phyloP scores from a whole-genome alignment of 1,284 basidiomycete species.

The Puccinia novopanici region DNA sequence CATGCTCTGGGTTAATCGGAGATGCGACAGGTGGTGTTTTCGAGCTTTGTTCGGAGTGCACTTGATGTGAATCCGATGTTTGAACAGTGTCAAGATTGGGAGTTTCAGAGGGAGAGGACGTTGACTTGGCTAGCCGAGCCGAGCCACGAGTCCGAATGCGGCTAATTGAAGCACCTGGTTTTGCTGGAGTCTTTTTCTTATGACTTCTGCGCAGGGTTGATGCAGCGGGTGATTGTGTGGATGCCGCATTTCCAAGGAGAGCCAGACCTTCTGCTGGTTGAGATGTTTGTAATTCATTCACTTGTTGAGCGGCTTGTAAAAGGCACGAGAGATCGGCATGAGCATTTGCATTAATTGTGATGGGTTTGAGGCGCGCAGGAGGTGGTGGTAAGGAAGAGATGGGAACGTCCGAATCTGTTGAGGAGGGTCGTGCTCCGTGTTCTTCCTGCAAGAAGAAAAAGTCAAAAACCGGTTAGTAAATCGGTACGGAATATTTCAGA shows the following conservation, averaged over 20 bases:
- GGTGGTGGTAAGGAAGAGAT: constrained; percentile 28
- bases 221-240: neutral
- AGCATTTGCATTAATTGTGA: neutral
- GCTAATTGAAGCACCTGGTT: neutral
- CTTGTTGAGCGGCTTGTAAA: constrained; percentile 34
- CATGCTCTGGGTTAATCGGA: neutral
- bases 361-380: neutral
- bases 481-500: neutral
- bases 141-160: constrained; percentile 42
- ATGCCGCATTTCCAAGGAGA: constrained; percentile 29
- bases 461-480: neutral
- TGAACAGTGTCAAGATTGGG: neutral
- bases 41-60: neutral
- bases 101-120: neutral
- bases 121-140: constrained; percentile 31
- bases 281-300: neutral
- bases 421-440: neutral
- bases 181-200: neutral
- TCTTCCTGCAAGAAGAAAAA: constrained; percentile 3
- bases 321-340: constrained; percentile 32
- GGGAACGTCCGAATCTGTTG: neutral
- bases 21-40: neutral
- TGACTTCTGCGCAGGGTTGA: neutral
- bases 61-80: neutral
- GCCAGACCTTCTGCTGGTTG: neutral